Evolutionary conservation across 371 early-diverging fungal species (phyloP).

Genomic region (Lichtheimia ornata): DNA sequence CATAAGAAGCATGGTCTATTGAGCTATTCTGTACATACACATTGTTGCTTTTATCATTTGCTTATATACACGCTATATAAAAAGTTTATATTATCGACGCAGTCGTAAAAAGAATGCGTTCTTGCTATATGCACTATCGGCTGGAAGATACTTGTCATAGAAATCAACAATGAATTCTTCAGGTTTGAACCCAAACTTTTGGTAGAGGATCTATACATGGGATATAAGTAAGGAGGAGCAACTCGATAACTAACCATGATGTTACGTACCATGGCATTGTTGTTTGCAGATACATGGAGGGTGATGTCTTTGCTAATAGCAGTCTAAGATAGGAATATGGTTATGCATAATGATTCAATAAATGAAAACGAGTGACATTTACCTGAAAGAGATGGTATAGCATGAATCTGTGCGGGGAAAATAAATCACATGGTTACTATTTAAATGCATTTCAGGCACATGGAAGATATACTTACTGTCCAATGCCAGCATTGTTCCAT

Average conservation of each 20-base stretch:
- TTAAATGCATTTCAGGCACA: background rate
- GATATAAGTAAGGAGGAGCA: background rate
- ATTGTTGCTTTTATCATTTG: too few relatives aligned
- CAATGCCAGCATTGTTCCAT: constrained; percentile 87
- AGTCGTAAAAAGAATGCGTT: constrained; percentile 90
- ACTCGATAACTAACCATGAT: background rate
- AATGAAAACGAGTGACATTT: constrained; percentile 1
- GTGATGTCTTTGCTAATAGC: constrained; percentile 82
- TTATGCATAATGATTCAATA: background rate
- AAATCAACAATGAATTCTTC: constrained; percentile 91
- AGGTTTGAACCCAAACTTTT: constrained; percentile 94
- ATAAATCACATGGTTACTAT: background rate
- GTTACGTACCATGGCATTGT: constrained; percentile 82
- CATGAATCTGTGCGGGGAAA: constrained; percentile 64
- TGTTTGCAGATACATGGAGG: constrained; percentile 92
- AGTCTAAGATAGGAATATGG: constrained; percentile 27
- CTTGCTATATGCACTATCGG: constrained; percentile 74
- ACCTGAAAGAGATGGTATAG: constrained; percentile 82
- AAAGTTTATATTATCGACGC: constrained; percentile 39
- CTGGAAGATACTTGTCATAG: constrained; percentile 89
- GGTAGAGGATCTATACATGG: constrained; percentile 75
- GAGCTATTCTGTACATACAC: too few relatives aligned
- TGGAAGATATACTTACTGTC: constrained; percentile 52
- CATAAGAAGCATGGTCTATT: too few relatives aligned
- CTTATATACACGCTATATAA: too few relatives aligned